Evolutionary conservation across 1,284 basidiomycete genomes (phyloP), one percentile per base, ranked within the genome.

Genomic region (Trametes sp.): DNA sequence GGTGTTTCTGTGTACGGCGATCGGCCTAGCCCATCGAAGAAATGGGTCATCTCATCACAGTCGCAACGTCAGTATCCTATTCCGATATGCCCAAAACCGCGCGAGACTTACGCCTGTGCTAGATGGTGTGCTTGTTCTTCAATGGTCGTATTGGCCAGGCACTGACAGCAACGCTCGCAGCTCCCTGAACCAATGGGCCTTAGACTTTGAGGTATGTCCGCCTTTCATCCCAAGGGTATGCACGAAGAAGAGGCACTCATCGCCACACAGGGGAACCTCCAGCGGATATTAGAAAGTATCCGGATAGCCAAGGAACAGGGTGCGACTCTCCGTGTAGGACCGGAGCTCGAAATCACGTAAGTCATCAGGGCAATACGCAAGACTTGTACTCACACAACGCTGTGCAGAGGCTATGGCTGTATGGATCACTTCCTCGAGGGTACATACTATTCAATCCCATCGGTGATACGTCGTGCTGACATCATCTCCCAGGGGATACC

Each of bases 271-370:
- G 96, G 96, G 45, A 98, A 98, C 74, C 86, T 91, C 69, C 91
- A 96, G 66, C 88, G 98, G 23, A 99, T 99, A 65, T 78, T 98
- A 45, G 82, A 86, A 56, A 98, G 96, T 66, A 98, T 99, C 67
- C 80, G 81, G 7, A 86, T 95, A 51, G 95, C 98, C 5, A 98
- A 97, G 77, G 82, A 86, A 53, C 83, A 88, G 54, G 95, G 96
- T n/a, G 96, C 96, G 8, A 93, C 89, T 3, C 79, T 99, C 31
- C 85, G 98, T 72, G 96, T 99, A n/a, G 98, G 98, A 1, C 98
- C 98, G 21, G 97, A 98, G 76, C 84, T 99, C n/a, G 98, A 99
- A 78, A 95, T 99, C 68, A 92, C 96, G 92, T 95, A 70, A 57
- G 91, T 81, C 16, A 26, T 26, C 23, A 26, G 21, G 28, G 16